Percentiles rank a stretch among this genome's conserved stretches.
Evolutionary conservation across 163 green algal genomes (phyloP).

Genomic region (Coccomyxa subellipsoidea): DNA sequence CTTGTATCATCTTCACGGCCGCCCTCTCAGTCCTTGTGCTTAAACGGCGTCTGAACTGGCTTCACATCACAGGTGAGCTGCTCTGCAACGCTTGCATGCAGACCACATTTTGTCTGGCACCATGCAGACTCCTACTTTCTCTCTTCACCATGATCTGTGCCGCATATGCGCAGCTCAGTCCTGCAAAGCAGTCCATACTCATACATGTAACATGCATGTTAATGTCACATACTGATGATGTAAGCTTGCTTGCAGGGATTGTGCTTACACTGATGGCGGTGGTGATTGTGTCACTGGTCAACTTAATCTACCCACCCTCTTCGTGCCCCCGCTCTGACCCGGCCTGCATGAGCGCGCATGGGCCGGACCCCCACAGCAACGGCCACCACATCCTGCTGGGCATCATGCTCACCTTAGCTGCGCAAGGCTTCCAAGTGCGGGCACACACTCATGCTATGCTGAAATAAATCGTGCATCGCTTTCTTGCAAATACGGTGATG

Average conservation of each 20-base stretch:
- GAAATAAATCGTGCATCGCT: no score
- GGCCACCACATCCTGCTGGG: background rate
- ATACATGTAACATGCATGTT: no score
- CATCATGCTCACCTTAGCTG: background rate
- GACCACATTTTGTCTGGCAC: no score
- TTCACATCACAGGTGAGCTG: constrained; percentile 11
- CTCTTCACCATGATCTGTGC: no score
- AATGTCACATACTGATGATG: background rate
- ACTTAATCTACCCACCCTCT: background rate
- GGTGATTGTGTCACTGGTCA: background rate
- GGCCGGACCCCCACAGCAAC: background rate
- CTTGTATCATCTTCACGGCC: constrained; percentile 19
- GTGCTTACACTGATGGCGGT: constrained; percentile 3
- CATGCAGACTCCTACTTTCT: no score
- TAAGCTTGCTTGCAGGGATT: background rate
- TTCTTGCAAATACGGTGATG: no score
- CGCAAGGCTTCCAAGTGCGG: background rate
- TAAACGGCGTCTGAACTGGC: background rate
- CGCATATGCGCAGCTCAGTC: background rate
- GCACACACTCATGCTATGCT: no score
- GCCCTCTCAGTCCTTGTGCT: background rate
- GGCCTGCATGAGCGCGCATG: background rate
- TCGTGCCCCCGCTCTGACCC: background rate
- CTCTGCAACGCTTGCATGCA: background rate
- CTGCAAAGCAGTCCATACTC: background rate